These are phyloP conservation scores for Simplicillium sp. DNA, from an alignment of 2,329 filamentous ascomycete genomes.

Conservation along the genomic window DNA sequence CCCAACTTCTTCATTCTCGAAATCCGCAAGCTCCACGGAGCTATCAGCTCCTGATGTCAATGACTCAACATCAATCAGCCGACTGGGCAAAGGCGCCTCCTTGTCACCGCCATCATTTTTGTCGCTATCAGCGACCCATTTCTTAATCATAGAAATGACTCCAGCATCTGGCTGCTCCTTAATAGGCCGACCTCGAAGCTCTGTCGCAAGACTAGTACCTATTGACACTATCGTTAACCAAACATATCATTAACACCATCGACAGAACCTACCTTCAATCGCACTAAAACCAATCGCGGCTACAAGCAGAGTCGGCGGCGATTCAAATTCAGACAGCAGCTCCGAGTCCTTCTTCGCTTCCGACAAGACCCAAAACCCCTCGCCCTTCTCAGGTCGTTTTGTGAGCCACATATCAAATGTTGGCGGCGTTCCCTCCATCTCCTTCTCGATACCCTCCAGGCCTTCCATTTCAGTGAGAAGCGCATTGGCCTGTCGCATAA, in stretches of 20 bases:
- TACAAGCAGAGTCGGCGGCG: background rate
- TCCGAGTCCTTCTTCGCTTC: background rate
- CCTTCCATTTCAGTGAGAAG: background rate
- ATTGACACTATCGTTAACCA: too few species aligned
- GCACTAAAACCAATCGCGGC: slow-evolving; percentile 1
- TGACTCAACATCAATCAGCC: background rate
- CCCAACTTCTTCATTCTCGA: background rate
- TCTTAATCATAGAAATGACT: too few species aligned
- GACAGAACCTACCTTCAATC: background rate
- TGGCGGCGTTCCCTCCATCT: background rate
- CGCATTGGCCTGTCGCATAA: background rate
- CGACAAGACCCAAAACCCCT: slow-evolving; percentile 5
- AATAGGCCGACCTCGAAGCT: too few species aligned
- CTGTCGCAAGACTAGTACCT: too few species aligned
- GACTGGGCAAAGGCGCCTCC: background rate
- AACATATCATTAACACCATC: too few species aligned
- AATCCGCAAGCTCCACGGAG: background rate
- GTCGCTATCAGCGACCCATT: too few species aligned
- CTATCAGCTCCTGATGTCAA: background rate
- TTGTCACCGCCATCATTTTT: too few species aligned
- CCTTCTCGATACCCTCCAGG: background rate
- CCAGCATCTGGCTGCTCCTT: too few species aligned
- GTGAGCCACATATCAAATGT: slow-evolving; percentile 3
- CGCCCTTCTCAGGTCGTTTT: background rate
- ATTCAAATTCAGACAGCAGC: background rate